Conservation (phyloP, 2,329 filamentous ascomycete species). For the Paraconiothyrium brasiliense region DNA sequence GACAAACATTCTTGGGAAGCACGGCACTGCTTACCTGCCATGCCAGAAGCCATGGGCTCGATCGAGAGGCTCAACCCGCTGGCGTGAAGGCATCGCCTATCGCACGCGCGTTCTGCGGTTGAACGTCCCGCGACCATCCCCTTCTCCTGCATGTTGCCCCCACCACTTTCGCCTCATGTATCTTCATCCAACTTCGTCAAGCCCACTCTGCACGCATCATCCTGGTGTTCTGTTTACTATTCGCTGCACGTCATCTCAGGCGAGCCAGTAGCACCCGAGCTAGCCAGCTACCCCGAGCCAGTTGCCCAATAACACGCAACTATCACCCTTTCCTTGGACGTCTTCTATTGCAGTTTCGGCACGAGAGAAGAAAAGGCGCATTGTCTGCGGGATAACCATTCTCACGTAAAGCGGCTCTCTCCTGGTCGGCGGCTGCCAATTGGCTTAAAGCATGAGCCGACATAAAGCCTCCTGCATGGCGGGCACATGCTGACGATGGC, state of each 20-base stretch:
- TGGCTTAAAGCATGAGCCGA: constrained; percentile 24
- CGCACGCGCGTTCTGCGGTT: not conserved
- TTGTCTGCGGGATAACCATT: constrained; percentile 25
- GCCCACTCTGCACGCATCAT: constrained; percentile 23
- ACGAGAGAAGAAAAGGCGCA: constrained; percentile 20
- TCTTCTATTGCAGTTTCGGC: constrained; percentile 21
- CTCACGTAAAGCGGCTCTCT: constrained; percentile 17
- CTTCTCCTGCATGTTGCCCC: constrained; percentile 34
- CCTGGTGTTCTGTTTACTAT: constrained; percentile 30
- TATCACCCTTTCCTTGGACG: constrained; percentile 26
- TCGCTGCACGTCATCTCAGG: constrained; percentile 37
- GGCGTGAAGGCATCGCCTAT: not conserved
- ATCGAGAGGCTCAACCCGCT: not conserved
- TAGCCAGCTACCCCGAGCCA: constrained; percentile 27
- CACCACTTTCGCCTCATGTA: constrained; percentile 18
- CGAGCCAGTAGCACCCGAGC: constrained; percentile 37
- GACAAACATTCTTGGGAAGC: not conserved
- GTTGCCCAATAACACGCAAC: constrained; percentile 37
- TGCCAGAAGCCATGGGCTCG: not conserved
- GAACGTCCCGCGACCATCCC: constrained; percentile 23
- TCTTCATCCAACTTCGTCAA: constrained; percentile 19
- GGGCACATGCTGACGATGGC: constrained; percentile 36
- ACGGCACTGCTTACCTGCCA: not conserved
- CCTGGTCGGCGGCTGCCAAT: constrained; percentile 28
- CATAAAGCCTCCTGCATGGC: constrained; percentile 32